Percentiles rank a stretch among this genome's conserved stretches.
phyloP scores from a whole-genome alignment of 495 filamentous ascomycete species.

The Lophiotrema nucula region DNA sequence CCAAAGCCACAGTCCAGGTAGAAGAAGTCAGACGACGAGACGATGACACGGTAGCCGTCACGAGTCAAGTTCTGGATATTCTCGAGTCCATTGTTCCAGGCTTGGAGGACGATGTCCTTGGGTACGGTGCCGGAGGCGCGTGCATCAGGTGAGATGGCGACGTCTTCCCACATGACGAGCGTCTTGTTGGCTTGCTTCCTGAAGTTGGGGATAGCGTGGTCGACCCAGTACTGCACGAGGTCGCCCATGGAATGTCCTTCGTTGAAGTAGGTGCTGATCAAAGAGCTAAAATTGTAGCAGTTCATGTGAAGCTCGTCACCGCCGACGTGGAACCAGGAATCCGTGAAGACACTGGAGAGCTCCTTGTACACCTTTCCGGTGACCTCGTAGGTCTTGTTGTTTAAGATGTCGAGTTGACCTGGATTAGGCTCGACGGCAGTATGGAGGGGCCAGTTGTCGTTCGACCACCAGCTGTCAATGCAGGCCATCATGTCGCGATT shows the following conservation, averaged over 20 bases:
- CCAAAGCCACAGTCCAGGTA: constrained; percentile 59
- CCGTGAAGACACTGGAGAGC: constrained; percentile 51
- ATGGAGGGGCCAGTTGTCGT: constrained; percentile 52
- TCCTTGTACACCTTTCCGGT: constrained; percentile 55
- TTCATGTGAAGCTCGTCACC: constrained; percentile 53
- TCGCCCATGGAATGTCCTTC: constrained; percentile 54
- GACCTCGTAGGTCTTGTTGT: constrained; percentile 54
- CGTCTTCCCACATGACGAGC: constrained; percentile 59
- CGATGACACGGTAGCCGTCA: constrained; percentile 54
- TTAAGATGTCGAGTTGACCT: constrained; percentile 57
- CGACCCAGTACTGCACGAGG: constrained; percentile 55
- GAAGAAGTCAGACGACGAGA: constrained; percentile 54
- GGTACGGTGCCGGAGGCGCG: constrained; percentile 47
- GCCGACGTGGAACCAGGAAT: constrained; percentile 57
- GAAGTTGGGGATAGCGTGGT: constrained; percentile 56
- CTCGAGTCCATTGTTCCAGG: constrained; percentile 54
- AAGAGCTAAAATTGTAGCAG: constrained; percentile 56
- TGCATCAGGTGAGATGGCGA: constrained; percentile 41
- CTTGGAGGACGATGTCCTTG: constrained; percentile 54
- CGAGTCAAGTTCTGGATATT: constrained; percentile 55
- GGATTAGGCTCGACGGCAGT: constrained; percentile 58
- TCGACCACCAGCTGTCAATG: constrained; percentile 56
- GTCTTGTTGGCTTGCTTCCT: constrained; percentile 44
- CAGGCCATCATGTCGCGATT: constrained; percentile 54
- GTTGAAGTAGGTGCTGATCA: constrained; percentile 49